These are phyloP conservation scores for Moniliophthora roreri DNA, from an alignment of 1,284 basidiomycete genomes.

Conservation along the genomic window DNA sequence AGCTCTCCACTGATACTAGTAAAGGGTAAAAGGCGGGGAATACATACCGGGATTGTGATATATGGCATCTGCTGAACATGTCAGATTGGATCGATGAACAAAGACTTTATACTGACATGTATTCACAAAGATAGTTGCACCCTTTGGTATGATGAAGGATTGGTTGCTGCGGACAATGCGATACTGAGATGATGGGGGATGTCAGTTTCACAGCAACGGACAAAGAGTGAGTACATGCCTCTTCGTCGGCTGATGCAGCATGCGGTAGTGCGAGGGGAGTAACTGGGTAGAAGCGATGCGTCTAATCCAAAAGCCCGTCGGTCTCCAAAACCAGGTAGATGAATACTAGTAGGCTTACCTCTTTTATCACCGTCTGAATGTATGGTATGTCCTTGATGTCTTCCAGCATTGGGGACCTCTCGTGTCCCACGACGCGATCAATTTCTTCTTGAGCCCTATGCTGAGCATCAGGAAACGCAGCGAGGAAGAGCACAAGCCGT, in stretches of 20 bases:
- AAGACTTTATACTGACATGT: conserved; percentile 10
- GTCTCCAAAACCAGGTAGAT: too few relatives aligned
- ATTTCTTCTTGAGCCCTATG: conserved; percentile 26
- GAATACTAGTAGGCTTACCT: too few relatives aligned
- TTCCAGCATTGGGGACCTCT: conserved; percentile 21
- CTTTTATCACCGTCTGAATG: conserved; percentile 26
- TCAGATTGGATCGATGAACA: not conserved
- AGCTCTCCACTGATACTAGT: not conserved
- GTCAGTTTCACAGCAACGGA: not conserved
- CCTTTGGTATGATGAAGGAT: conserved; percentile 19
- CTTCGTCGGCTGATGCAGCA: conserved; percentile 8
- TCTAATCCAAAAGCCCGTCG: conserved; percentile 13
- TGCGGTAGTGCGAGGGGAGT: conserved; percentile 19
- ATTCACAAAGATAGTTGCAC: conserved; percentile 19
- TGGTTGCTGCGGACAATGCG: not conserved
- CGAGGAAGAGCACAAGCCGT: conserved; percentile 15
- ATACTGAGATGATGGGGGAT: conserved; percentile 9
- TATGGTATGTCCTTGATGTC: conserved; percentile 29
- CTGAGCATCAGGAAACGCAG: conserved; percentile 24
- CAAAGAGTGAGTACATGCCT: conserved; percentile 5
- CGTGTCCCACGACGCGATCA: conserved; percentile 24
- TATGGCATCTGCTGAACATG: conserved; percentile 14
- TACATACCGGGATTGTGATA: conserved; percentile 19
- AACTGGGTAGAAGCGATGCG: conserved; percentile 22
- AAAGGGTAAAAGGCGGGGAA: not conserved